A percentile compares a stretch with the other conserved stretches of the same genome.
phyloP scores from a whole-genome alignment of 495 filamentous ascomycete genomes.

The Paragyromitra xinjiangensis region DNA sequence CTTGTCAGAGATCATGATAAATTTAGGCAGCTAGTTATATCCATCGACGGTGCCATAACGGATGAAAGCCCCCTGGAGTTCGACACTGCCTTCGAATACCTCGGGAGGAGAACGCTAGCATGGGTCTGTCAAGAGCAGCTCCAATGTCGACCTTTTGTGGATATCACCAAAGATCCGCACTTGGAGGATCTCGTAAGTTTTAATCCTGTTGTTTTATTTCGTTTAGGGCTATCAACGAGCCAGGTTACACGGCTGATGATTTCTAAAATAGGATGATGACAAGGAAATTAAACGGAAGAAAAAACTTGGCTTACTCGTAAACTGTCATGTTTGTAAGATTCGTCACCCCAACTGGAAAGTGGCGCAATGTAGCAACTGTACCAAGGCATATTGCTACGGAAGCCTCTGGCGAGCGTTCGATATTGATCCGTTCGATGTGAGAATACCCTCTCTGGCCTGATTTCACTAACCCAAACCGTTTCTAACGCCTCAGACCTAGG shows the following conservation, averaged over 20 bases:
- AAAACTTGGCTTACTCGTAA: slow-evolving; percentile 52
- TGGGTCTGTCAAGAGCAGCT: slow-evolving; percentile 91
- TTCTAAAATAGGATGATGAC: slow-evolving; percentile 64
- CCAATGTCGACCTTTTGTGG: slow-evolving; percentile 71
- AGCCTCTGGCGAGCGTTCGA: slow-evolving; percentile 89
- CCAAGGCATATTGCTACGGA: slow-evolving; percentile 83
- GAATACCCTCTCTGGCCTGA: background rate
- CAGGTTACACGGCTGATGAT: background rate
- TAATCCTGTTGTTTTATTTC: background rate
- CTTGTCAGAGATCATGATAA: slow-evolving; percentile 78
- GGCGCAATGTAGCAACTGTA: slow-evolving; percentile 77
- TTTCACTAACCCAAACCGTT: background rate
- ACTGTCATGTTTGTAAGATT: slow-evolving; percentile 83
- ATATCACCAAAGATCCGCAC: slow-evolving; percentile 64
- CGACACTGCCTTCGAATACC: slow-evolving; percentile 68
- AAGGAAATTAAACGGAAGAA: slow-evolving; percentile 64
- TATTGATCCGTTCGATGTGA: slow-evolving; percentile 68
- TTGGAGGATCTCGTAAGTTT: slow-evolving; percentile 41
- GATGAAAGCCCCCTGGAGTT: slow-evolving; percentile 69
- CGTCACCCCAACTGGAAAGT: slow-evolving; percentile 82
- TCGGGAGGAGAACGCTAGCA: slow-evolving; percentile 78
- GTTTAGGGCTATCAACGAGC: slow-evolving; percentile 5
- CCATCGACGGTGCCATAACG: slow-evolving; percentile 69
- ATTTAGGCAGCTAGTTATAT: slow-evolving; percentile 80
- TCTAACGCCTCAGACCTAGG: slow-evolving; percentile 30